A percentile compares a stretch with the other conserved stretches of the same genome.
Evolutionary conservation across 345 rosid genomes (phyloP).

Genomic region (Corymbia maculata): DNA sequence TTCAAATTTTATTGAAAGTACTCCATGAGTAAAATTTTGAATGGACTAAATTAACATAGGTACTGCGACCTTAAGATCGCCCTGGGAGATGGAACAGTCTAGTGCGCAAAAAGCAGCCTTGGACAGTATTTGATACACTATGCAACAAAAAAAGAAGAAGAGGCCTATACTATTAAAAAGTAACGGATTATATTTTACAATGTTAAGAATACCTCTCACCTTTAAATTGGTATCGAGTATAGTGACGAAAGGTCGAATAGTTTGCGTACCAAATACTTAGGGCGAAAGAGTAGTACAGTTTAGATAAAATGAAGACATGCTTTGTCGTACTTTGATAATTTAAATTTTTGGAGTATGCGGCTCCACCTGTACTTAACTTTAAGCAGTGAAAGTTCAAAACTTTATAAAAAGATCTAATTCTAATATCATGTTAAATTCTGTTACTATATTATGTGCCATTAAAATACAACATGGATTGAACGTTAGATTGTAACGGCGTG

Average conservation of each 20-base stretch:
- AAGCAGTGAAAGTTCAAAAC: background rate
- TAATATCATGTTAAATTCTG: background rate
- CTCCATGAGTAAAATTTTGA: background rate
- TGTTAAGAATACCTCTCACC: background rate
- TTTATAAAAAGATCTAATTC: background rate
- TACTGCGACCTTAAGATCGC: background rate
- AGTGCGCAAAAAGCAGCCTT: background rate
- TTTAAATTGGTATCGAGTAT: background rate
- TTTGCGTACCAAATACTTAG: background rate
- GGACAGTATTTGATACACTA: background rate
- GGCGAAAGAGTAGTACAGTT: background rate
- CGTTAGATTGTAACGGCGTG: background rate
- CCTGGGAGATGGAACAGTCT: background rate
- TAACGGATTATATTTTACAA: background rate
- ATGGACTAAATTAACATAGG: background rate
- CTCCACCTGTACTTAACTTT: background rate
- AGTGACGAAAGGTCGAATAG: background rate
- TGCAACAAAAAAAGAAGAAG: background rate
- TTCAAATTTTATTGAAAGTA: background rate
- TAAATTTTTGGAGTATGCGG: background rate
- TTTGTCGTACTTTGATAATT: background rate
- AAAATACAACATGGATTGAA: background rate
- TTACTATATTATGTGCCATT: background rate
- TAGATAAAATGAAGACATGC: background rate
- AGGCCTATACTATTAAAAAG: background rate